These are phyloP conservation scores for Lactifluus piperatus DNA, from an alignment of 768 basidiomycete genomes.

Conservation along the genomic window DNA sequence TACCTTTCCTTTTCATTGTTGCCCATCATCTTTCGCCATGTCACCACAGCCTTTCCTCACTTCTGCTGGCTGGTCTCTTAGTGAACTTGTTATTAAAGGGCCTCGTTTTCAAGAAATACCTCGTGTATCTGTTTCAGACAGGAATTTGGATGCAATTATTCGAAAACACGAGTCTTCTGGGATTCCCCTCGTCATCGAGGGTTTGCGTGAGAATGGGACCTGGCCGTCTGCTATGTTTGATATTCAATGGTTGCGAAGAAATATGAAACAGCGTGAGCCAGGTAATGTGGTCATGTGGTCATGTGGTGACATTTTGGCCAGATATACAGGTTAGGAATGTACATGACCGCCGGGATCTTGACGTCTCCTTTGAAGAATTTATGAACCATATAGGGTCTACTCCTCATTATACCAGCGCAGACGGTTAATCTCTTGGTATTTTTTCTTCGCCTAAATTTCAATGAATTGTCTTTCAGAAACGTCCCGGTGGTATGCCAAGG, in stretches of 20 bases:
- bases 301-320: constrained; percentile 23
- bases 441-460: neutral
- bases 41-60: neutral
- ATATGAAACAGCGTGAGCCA: constrained; percentile 23
- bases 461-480: constrained; percentile 33
- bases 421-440: constrained; percentile 7
- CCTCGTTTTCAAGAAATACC: constrained; percentile 36
- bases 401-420: neutral
- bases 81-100: constrained; percentile 31
- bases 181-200: constrained; percentile 54
- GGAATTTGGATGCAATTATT: constrained; percentile 17
- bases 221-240: constrained; percentile 54
- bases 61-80: constrained; percentile 40
- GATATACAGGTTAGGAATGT: constrained; percentile 59
- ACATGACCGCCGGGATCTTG: constrained; percentile 44
- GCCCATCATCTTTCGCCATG: neutral
- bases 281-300: neutral
- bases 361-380: constrained; percentile 45
- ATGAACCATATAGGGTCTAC: constrained; percentile 25
- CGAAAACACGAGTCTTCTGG: constrained; percentile 39
- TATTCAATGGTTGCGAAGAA: constrained; percentile 41
- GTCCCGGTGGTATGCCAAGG: constrained; percentile 70
- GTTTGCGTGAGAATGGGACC: constrained; percentile 41
- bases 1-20: neutral
- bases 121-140: constrained; percentile 31